Evolutionary conservation across 148 eudicot species (phyloP).

Genomic region (Rhododendron ferrugineum): DNA sequence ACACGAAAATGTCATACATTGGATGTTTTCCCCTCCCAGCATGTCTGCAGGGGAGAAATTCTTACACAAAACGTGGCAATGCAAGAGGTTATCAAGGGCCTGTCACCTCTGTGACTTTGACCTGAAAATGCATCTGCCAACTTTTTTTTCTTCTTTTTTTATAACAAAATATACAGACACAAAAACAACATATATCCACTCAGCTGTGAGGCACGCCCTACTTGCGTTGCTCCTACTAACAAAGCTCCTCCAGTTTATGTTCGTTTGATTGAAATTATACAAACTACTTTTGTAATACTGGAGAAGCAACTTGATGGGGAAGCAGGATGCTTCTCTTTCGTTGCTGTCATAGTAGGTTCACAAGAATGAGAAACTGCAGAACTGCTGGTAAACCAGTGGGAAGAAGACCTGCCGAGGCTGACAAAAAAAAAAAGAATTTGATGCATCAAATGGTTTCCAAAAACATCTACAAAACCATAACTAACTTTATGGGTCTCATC

Average conservation of each 20-base stretch:
- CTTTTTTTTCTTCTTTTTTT: background rate
- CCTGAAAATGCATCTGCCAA: slow-evolving; percentile 50
- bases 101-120: slow-evolving; percentile 93
- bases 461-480: background rate
- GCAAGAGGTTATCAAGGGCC: slow-evolving; percentile 60
- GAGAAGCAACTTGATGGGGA: slow-evolving; percentile 25
- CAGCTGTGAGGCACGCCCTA: slow-evolving; percentile 41
- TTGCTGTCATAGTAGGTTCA: slow-evolving; percentile 36
- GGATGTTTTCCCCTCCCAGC: slow-evolving; percentile 34
- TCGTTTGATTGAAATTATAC: slow-evolving; percentile 25
- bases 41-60: slow-evolving; percentile 45
- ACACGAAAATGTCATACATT: slow-evolving; percentile 28
- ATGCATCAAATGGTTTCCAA: background rate
- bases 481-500: background rate
- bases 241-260: slow-evolving; percentile 46
- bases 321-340: slow-evolving; percentile 21
- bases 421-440: slow-evolving; percentile 14
- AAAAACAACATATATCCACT: slow-evolving; percentile 72
- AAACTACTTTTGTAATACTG: slow-evolving; percentile 20
- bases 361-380: slow-evolving; percentile 34
- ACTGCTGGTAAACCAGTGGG: slow-evolving; percentile 35
- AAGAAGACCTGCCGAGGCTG: slow-evolving; percentile 53
- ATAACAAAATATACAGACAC: slow-evolving; percentile 72
- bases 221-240: slow-evolving; percentile 56
- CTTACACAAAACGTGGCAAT: slow-evolving; percentile 46